Evolutionary conservation across 1,284 basidiomycete species (phyloP), one percentile per base, ranked within the genome.

Genomic region (Cutaneotrichosporon curvatum): DNA sequence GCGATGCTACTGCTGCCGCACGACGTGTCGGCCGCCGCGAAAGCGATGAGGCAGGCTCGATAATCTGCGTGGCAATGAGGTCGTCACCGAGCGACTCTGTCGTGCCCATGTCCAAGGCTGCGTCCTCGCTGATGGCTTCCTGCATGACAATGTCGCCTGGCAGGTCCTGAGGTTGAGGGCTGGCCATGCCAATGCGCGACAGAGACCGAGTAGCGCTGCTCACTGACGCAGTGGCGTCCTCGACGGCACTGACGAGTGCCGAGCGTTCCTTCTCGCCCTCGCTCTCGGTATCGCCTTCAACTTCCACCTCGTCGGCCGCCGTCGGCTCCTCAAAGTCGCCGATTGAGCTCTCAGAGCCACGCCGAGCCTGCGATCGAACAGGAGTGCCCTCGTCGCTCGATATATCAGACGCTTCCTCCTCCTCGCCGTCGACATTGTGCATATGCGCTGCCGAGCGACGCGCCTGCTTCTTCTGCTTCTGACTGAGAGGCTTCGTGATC

Each of bases 311-410:
- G n/a, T 45, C 43, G 6, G 28, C 15, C 1, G 34, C 40, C 4
- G 33, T 37, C 18, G 53, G 60, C 20, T 57, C 59, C 9, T 43
- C 59, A 41, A 63, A 60, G 33, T 65, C 62, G 18, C 61, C 65
- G 15, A 68, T 62, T 4, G 61, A 62, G 37, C 58, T 60, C 19
- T 64, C 63, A 0, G 60, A 61, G 6, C 53, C 60, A 11, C 47
- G 36, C 14, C 52, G 42, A 21, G 15, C 23, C 16, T 21, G 35
- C n/a, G 43, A 15, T 7, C 47, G 47, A 2, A n/a, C 12, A 2
- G 37, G 43, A 30, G 45, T 36, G 1, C 57, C 55, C 4, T 53
- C 54, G 14, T 57, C 56, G 22, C 55, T 57, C 15, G 31, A 39
- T 9, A 37, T 42, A 4, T 53, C 53, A 6, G 48, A 51, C 28